Percentiles rank a stretch among this genome's conserved stretches.
Evolutionary conservation across 169 alveolate species (phyloP).

Genomic region (Perkinsus marinus): DNA sequence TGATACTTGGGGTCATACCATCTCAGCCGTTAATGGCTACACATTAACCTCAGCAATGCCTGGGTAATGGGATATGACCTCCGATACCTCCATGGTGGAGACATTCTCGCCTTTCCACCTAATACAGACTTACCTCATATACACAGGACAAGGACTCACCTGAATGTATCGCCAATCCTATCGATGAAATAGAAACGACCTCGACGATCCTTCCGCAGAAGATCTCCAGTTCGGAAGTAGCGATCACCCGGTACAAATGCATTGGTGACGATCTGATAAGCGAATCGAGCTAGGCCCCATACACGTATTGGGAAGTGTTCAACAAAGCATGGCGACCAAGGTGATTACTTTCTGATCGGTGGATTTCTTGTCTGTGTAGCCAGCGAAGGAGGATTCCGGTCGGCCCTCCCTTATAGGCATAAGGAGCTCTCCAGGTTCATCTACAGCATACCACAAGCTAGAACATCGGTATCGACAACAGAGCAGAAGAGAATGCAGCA

Average conservation of each 20-base stretch:
- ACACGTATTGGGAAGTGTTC: too few species aligned
- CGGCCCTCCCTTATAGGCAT: background rate
- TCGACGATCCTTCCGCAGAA: background rate
- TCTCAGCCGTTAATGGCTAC: background rate
- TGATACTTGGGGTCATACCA: too few species aligned
- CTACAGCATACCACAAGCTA: background rate
- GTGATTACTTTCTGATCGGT: background rate
- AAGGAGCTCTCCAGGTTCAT: background rate
- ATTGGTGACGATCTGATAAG: background rate
- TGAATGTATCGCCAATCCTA: background rate
- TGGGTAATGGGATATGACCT: background rate
- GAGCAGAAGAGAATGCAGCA: too few species aligned
- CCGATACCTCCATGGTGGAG: background rate
- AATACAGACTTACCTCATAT: too few species aligned
- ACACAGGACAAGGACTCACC: too few species aligned
- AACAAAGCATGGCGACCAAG: too few species aligned
- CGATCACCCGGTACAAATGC: background rate
- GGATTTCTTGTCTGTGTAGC: background rate
- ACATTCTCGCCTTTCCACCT: conserved; percentile 7
- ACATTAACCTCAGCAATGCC: background rate
- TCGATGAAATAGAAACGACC: background rate
- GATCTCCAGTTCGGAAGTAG: background rate
- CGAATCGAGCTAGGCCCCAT: too few species aligned
- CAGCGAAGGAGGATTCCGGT: background rate
- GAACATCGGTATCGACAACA: too few species aligned